Conservation (phyloP, 108 stramenopile genomes). For the Mediolabrus comicus region DNA sequence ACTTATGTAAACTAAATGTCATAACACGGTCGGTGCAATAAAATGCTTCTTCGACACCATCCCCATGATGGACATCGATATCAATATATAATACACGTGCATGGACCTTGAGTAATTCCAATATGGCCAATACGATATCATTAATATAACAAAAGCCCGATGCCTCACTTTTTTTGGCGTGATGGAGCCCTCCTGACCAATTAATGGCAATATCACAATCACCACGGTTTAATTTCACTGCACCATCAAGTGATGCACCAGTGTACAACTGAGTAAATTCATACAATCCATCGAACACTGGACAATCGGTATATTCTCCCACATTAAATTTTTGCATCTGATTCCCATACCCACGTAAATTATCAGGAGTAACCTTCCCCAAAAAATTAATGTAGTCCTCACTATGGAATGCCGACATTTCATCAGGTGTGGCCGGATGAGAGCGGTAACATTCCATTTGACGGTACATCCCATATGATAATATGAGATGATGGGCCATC, state of each 20-base stretch:
- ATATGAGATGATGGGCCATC: slow-evolving; percentile 96
- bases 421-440: slow-evolving; percentile 86
- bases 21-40: slow-evolving; percentile 99
- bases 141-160: slow-evolving; percentile 98
- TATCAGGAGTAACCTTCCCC: slow-evolving; percentile 88
- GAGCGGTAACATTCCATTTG: slow-evolving; percentile 98
- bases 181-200: slow-evolving; percentile 99
- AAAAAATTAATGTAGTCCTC: slow-evolving; percentile 97
- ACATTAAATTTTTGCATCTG: slow-evolving; percentile 93
- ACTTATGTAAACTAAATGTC: slow-evolving; percentile 99
- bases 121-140: slow-evolving; percentile 98
- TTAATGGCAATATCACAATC: slow-evolving; percentile 97
- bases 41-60: slow-evolving; percentile 99
- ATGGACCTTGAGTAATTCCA: slow-evolving; percentile 98
- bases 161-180: slow-evolving; percentile 99
- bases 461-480: slow-evolving; percentile 94
- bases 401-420: slow-evolving; percentile 94
- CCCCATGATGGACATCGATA: slow-evolving; percentile 99
- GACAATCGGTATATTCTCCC: slow-evolving; percentile 97
- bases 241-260: slow-evolving; percentile 95
- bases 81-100: slow-evolving; percentile 99
- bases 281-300: slow-evolving; percentile 98
- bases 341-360: slow-evolving; percentile 63
- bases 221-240: slow-evolving; percentile 92
- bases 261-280: slow-evolving; percentile 96